These are phyloP conservation scores for Tympanopsis confertula DNA, from an alignment of 2,329 filamentous ascomycete genomes.

Conservation along the genomic window DNA sequence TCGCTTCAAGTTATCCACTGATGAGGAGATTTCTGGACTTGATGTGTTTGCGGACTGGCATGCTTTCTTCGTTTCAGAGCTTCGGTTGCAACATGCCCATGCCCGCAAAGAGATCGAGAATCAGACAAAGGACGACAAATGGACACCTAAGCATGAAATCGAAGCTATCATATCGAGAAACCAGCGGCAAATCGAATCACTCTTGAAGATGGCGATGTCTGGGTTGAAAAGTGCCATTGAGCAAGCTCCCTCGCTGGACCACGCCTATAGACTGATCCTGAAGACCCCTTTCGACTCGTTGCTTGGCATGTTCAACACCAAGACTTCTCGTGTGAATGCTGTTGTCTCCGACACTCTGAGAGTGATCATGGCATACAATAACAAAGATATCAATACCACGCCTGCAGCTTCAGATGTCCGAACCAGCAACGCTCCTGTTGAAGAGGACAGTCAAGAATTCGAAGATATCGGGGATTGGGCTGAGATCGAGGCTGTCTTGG, in stretches of 20 bases:
- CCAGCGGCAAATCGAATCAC: constrained; percentile 40
- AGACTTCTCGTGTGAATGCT: constrained; percentile 24
- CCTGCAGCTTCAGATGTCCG: constrained; percentile 6
- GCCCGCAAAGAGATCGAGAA: constrained; percentile 44
- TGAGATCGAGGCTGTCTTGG: constrained; percentile 31
- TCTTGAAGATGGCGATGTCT: constrained; percentile 34
- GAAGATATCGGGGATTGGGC: constrained; percentile 49
- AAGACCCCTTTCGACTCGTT: constrained; percentile 29
- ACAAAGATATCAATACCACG: constrained; percentile 11
- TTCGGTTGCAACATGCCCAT: constrained; percentile 38
- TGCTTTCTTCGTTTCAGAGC: constrained; percentile 35
- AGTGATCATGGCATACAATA: constrained; percentile 28
- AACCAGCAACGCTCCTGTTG: constrained; percentile 8
- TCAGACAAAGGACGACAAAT: constrained; percentile 22
- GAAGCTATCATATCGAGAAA: constrained; percentile 40
- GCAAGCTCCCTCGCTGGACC: constrained; percentile 21
- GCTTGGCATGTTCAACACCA: constrained; percentile 37
- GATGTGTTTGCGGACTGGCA: constrained; percentile 41
- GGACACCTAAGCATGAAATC: constrained; percentile 30
- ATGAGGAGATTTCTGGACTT: constrained; percentile 29
- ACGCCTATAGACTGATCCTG: constrained; percentile 25
- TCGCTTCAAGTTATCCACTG: constrained; percentile 40
- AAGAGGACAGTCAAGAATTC: constrained; percentile 38
- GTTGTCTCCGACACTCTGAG: constrained; percentile 35
- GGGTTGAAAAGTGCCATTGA: constrained; percentile 34